Base-by-base conservation (phyloP, 257 asterid species). In the Przewalskia tangutica region DNA sequence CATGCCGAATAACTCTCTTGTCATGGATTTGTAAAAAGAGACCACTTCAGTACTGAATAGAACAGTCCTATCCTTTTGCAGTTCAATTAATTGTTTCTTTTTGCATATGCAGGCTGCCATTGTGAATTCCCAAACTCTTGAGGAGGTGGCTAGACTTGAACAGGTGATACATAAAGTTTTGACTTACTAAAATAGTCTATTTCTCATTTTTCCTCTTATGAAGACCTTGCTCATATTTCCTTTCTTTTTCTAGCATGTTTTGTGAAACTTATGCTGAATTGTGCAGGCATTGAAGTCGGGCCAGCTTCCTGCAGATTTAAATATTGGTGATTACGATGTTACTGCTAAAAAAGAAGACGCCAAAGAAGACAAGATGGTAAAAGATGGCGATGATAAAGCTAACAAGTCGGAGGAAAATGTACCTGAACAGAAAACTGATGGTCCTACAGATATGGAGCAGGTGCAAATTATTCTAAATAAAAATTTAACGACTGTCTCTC, bases 91-190 rank as follows among this genome's bases (percentile, higher is more conserved):
- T 77, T 65, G 32, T 13, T 82, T 46, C 85, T 70, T n/a, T 80
- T 42, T 81, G 77, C 75, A 70, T 70, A 3, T 89, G 89, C 94
- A 96, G 98, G 98, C 99, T 91, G 99, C 99, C 82, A 96, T 96
- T 84, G 92, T 91, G 84, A 96, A 94, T 85, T 91, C 99, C 65
- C 98, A 94, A 87, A 93, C 99, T 81, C 97, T 96, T 60, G 99
- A 96, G 89, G 98, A 96, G 89, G 98, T 96, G 85, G 97, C 99
- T 66, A 92, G 97, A 89, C 99, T 96, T 85, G 99, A 96, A 87
- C 97, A 96, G 99, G 99, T 93, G 79, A 86, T 79, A 80, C 85
- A 44, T 81, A 71, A 14, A 56, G 6, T 6, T 16, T 60, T 60
- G 71, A 42, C 13, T 79, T 79, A 32, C 46, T 13, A 34, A 75